phyloP scores from a whole-genome alignment of 768 basidiomycete species.

The Pleurotus cornucopiae region DNA sequence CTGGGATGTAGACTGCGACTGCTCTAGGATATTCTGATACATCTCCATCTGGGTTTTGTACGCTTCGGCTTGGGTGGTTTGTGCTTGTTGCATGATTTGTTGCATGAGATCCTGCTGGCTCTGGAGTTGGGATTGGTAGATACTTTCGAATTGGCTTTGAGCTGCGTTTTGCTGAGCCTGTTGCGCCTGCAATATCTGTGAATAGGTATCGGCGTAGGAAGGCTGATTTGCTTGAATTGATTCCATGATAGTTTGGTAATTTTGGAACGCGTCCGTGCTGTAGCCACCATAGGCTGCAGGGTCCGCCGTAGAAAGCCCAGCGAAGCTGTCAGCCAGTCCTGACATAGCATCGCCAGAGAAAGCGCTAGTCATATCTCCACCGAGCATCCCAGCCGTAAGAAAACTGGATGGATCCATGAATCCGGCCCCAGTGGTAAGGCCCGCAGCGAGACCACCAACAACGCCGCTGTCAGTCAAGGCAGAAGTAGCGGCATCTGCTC shows the following conservation, averaged over 20 bases:
- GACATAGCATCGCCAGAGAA: background rate
- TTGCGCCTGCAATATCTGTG: conserved; percentile 1
- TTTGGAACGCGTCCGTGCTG: background rate
- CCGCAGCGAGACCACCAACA: background rate
- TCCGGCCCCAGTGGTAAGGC: background rate
- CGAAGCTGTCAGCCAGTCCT: background rate
- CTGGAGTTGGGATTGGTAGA: background rate
- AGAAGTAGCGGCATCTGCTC: background rate
- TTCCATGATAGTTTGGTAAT: background rate
- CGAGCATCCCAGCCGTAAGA: background rate
- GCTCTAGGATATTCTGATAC: background rate
- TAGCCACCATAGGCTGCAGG: background rate
- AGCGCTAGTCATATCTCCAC: background rate
- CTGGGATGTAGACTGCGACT: conserved; percentile 8
- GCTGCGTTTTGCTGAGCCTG: conserved; percentile 1
- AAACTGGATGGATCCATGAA: background rate
- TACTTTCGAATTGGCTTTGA: background rate
- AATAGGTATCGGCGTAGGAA: background rate
- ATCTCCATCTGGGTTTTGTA: background rate
- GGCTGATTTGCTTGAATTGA: background rate
- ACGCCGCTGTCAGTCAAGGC: background rate
- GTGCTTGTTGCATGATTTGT: background rate
- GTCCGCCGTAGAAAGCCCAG: background rate
- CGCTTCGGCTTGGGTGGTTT: background rate
- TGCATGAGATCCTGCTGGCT: background rate